Percentiles rank a stretch among this genome's conserved stretches.
Evolutionary conservation across 1,139 yeast genomes (phyloP).

Genomic region (Pneumocystis sp.): DNA sequence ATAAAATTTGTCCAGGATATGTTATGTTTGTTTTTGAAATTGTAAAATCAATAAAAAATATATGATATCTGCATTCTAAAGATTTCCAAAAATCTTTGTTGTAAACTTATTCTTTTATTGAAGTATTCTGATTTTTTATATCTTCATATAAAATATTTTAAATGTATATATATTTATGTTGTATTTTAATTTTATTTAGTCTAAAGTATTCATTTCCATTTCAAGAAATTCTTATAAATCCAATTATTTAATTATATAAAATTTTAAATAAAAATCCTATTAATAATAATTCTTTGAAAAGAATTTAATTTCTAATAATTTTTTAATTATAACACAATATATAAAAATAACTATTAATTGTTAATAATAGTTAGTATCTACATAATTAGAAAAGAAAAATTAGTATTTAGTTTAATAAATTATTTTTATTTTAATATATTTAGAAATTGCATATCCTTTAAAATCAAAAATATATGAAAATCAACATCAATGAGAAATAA

Average conservation of each 20-base stretch:
- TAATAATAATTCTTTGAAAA: constrained; percentile 7
- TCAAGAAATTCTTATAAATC: constrained; percentile 50
- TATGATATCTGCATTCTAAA: constrained; percentile 57
- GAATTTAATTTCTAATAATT: neutral
- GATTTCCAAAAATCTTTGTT: constrained; percentile 60
- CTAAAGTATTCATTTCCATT: constrained; percentile 64
- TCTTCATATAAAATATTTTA: constrained; percentile 76
- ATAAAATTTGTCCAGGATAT: constrained; percentile 70
- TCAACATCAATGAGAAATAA: constrained; percentile 35
- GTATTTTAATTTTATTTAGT: neutral
- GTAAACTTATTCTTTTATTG: constrained; percentile 16
- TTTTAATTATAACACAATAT: neutral
- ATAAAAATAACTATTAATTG: constrained; percentile 22
- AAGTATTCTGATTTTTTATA: constrained; percentile 43
- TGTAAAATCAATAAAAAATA: constrained; percentile 22
- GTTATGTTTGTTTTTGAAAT: constrained; percentile 62
- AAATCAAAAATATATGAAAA: constrained; percentile 39
- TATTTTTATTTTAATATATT: constrained; percentile 37
- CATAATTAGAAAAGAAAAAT: constrained; percentile 68
- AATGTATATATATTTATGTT: constrained; percentile 17
- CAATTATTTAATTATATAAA: constrained; percentile 40
- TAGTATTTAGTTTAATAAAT: neutral
- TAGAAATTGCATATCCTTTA: constrained; percentile 42
- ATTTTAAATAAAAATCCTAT: constrained; percentile 19
- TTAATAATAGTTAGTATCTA: constrained; percentile 77